Percentiles rank a stretch among this genome's conserved stretches.
Conservation (phyloP, 2,329 filamentous ascomycete genomes). For the Rhynchosporium agropyri region DNA sequence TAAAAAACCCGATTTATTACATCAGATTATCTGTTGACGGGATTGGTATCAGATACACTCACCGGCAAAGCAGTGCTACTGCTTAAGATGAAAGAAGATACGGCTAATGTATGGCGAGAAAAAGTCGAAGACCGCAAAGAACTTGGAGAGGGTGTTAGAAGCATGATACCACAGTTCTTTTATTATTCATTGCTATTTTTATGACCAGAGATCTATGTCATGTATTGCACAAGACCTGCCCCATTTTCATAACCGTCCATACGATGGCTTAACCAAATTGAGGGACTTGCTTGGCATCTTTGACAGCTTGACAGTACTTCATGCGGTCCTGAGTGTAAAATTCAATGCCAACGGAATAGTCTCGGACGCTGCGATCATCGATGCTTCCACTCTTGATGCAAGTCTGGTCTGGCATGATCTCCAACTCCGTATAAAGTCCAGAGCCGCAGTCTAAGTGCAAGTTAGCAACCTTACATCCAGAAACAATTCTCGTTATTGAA, state of each 20-base stretch:
- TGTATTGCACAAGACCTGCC: not conserved
- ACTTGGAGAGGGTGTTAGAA: too few relatives aligned
- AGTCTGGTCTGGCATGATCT: constrained; percentile 54
- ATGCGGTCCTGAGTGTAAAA: constrained; percentile 56
- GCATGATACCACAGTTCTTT: too few relatives aligned
- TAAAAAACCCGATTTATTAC: too few relatives aligned
- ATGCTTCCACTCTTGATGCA: constrained; percentile 55
- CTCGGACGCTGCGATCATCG: constrained; percentile 51
- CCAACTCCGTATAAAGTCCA: constrained; percentile 54
- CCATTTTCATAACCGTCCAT: not conserved
- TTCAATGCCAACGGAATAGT: constrained; percentile 48
- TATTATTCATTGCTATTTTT: not conserved
- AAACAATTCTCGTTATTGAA: not conserved
- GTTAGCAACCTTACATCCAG: constrained; percentile 29
- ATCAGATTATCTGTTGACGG: too few relatives aligned
- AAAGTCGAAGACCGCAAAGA: too few relatives aligned
- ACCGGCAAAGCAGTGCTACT: too few relatives aligned
- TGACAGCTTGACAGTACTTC: constrained; percentile 46
- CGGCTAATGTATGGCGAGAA: too few relatives aligned
- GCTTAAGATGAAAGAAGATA: too few relatives aligned
- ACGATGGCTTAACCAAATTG: constrained; percentile 21
- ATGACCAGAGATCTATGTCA: not conserved
- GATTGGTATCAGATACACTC: too few relatives aligned
- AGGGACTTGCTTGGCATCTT: constrained; percentile 53
- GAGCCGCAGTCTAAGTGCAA: constrained; percentile 48